phyloP scores from a whole-genome alignment of 129 eudicot genomes.

The Helianthus annuus region DNA sequence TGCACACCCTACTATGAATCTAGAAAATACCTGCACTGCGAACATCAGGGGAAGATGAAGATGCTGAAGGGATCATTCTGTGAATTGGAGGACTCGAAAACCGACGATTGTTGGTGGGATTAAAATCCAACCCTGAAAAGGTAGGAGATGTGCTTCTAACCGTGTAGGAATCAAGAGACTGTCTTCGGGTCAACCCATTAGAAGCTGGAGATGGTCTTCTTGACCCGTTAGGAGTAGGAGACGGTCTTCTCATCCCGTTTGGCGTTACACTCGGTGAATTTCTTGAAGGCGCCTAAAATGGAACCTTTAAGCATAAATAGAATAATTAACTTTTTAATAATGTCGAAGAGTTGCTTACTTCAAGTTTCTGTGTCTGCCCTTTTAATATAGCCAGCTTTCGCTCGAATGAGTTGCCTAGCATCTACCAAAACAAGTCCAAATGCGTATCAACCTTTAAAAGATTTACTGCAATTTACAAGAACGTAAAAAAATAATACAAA shows the following conservation, averaged over 20 bases:
- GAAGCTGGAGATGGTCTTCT: conserved; percentile 35
- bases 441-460: not conserved
- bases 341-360: conserved; percentile 41
- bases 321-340: not conserved
- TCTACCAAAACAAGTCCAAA: conserved; percentile 42
- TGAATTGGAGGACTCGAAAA: conserved; percentile 48
- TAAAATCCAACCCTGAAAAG: conserved; percentile 23
- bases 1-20: too few relatives aligned
- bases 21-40: conserved; percentile 32
- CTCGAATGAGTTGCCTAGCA: conserved; percentile 88
- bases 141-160: conserved; percentile 22
- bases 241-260: conserved; percentile 30
- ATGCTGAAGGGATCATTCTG: conserved; percentile 33
- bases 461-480: not conserved
- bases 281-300: conserved; percentile 38
- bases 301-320: conserved; percentile 7
- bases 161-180: conserved; percentile 38
- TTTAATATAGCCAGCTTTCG: conserved; percentile 72
- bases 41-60: conserved; percentile 40
- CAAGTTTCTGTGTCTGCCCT: conserved; percentile 54
- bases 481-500: not conserved
- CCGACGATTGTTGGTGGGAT: conserved; percentile 32
- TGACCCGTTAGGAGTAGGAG: conserved; percentile 32
- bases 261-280: conserved; percentile 37
- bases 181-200: conserved; percentile 36